A percentile compares a stretch with the other conserved stretches of the same genome.
Evolutionary conservation across 2,329 filamentous ascomycete species (phyloP).

Genomic region (Chaetomium strumarium): DNA sequence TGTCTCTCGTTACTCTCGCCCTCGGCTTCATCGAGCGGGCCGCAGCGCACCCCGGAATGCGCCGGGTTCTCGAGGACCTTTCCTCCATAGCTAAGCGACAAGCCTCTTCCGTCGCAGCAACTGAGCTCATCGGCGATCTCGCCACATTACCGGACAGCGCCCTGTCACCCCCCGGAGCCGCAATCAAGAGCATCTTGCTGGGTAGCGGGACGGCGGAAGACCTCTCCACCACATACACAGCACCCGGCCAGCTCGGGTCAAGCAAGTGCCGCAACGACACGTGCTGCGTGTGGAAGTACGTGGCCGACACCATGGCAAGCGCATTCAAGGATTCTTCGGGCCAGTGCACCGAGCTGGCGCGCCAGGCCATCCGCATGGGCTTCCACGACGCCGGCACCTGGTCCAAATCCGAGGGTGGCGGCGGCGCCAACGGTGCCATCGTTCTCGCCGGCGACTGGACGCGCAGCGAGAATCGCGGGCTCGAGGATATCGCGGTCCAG

Average conservation of each 20-base stretch:
- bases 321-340: neutral
- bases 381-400: constrained; percentile 16
- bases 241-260: neutral
- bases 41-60: too few species aligned
- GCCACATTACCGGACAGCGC: neutral
- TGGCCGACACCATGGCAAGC: constrained; percentile 2
- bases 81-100: too few species aligned
- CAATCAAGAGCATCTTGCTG: constrained; percentile 10
- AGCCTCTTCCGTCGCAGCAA: too few species aligned
- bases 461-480: constrained; percentile 6
- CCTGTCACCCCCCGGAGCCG: neutral
- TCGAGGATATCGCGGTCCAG: neutral
- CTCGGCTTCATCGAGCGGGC: too few species aligned
- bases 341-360: constrained; percentile 10
- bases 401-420: constrained; percentile 1
- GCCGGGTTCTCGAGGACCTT: too few species aligned
- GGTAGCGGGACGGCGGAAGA: neutral
- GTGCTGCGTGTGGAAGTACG: constrained; percentile 13
- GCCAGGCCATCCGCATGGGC: constrained; percentile 12
- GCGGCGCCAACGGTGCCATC: constrained; percentile 13
- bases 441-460: constrained; percentile 5
- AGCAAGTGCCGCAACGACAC: neutral
- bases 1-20: too few species aligned
- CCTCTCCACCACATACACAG: neutral
- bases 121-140: constrained; percentile 3